Percentiles rank a stretch among this genome's conserved stretches.
Evolutionary conservation across 176 grass and related monocot species (phyloP).

Genomic region (Saccharum officinarum): DNA sequence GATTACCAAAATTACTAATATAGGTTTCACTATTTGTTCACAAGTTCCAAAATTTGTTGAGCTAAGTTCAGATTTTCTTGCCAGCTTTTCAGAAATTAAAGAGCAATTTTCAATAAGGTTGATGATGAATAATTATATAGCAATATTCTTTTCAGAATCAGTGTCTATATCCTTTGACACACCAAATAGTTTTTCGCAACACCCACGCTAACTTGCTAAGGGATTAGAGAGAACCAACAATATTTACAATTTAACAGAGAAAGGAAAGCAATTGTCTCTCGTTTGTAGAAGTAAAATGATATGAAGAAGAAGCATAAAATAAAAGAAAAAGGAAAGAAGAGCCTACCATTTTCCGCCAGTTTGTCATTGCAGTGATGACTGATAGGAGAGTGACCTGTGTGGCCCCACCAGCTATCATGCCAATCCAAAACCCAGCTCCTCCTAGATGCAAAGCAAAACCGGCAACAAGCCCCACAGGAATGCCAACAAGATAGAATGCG

Average conservation of each 20-base stretch:
- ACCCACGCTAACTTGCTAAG: not conserved
- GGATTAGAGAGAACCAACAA: not conserved
- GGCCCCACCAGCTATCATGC: slow-evolving; percentile 54
- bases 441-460: slow-evolving; percentile 56
- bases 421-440: slow-evolving; percentile 65
- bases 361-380: slow-evolving; percentile 51
- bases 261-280: not conserved
- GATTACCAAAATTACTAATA: not conserved
- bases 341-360: slow-evolving; percentile 57
- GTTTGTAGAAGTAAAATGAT: not conserved
- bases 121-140: not conserved
- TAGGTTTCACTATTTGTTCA: not conserved
- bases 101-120: not conserved
- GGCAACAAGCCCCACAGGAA: slow-evolving; percentile 48
- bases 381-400: slow-evolving; percentile 49
- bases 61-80: not conserved
- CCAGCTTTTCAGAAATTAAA: not conserved
- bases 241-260: not conserved
- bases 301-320: not conserved
- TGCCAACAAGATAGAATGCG: slow-evolving; percentile 63
- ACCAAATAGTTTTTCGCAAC: not conserved
- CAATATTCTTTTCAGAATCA: not conserved
- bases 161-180: not conserved
- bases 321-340: slow-evolving; percentile 6
- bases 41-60: not conserved